Evolutionary conservation across 2,329 filamentous ascomycete species (phyloP), one percentile per base, ranked within the genome.

Genomic region (Arthrobotrys megalospora): DNA sequence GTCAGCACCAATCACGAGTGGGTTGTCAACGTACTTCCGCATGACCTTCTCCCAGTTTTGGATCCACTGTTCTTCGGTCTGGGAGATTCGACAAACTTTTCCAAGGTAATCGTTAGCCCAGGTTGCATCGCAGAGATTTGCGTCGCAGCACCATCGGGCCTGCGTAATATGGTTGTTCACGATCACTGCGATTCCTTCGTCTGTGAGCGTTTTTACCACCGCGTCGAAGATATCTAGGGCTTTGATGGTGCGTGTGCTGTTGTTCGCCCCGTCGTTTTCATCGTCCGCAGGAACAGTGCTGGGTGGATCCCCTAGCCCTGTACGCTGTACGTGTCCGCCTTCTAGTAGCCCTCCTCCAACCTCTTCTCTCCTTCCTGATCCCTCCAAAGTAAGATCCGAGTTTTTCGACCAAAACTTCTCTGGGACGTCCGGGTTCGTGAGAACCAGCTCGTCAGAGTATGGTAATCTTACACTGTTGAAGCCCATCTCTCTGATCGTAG

Each of bases 401-500:
- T 77, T 77, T 52, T 71, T 66, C 19, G 58, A 71, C 73, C 73
- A 77, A 50, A 77, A 71, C 36, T 77, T 71, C 67, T 65, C 60
- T 11, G 67, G 67, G 55, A 91, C 85, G 24, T 85, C 82, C 0
- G 90, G 90, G 81, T 92, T 91, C 21, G 84, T 82, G 36, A 87
- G 86, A 63, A 92, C 90, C 84, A 92, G 86, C 84, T 92, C 90
- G 83, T 92, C 90, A 16, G 89, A 87, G 84, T 92, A 92, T 1
- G 90, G 90, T 55, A 92, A 84, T 1, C 90, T 87, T 55, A 92
- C 90, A 82, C 90, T 91, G 85, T 92, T 92, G 86, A 92, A 92
- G 12, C 90, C 90, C 69, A 92, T 85, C 8, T 83, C 82, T 66
- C 87, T 87, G 82, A 92, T 91, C 14, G 88, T 88, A 78, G 84